Conservation (phyloP, 768 basidiomycete genomes). For the Mrakia blollopis region DNA sequence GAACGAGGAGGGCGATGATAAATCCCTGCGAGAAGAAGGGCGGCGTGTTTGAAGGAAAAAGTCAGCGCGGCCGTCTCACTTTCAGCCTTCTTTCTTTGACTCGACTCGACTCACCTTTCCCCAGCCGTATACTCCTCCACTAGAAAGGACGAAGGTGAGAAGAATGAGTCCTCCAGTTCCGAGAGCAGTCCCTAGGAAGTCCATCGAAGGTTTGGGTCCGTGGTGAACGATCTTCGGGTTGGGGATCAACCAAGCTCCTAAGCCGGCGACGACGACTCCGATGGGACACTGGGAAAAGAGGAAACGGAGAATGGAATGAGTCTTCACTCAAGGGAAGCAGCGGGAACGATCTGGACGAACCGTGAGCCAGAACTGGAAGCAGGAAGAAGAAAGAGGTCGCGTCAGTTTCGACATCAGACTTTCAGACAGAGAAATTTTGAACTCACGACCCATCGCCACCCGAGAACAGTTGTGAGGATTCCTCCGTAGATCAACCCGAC, state of each 20-base stretch:
- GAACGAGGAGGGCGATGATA: constrained; percentile 31
- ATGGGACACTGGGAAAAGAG: neutral
- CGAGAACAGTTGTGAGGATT: constrained; percentile 15
- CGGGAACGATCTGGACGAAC: no score
- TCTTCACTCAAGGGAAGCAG: no score
- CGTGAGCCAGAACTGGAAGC: constrained; percentile 26
- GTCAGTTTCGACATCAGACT: neutral
- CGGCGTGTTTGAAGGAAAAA: neutral
- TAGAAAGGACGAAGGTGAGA: constrained; percentile 29
- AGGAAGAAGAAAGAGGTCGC: neutral
- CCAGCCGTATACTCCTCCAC: constrained; percentile 32
- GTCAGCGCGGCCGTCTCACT: neutral
- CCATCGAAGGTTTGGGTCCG: constrained; percentile 28
- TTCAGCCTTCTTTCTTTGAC: neutral
- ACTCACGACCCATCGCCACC: constrained; percentile 19
- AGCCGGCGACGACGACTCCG: constrained; percentile 10
- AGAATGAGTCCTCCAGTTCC: constrained; percentile 33
- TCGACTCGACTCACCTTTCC: constrained; percentile 1
- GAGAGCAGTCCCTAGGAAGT: constrained; percentile 33
- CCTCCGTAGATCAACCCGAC: constrained; percentile 28
- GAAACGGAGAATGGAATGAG: no score
- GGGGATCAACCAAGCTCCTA: constrained; percentile 27
- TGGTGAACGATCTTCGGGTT: neutral
- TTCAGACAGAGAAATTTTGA: neutral
- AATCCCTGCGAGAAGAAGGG: neutral